phyloP scores from a whole-genome alignment of 495 filamentous ascomycete genomes.

The Corynascus novoguineensis region DNA sequence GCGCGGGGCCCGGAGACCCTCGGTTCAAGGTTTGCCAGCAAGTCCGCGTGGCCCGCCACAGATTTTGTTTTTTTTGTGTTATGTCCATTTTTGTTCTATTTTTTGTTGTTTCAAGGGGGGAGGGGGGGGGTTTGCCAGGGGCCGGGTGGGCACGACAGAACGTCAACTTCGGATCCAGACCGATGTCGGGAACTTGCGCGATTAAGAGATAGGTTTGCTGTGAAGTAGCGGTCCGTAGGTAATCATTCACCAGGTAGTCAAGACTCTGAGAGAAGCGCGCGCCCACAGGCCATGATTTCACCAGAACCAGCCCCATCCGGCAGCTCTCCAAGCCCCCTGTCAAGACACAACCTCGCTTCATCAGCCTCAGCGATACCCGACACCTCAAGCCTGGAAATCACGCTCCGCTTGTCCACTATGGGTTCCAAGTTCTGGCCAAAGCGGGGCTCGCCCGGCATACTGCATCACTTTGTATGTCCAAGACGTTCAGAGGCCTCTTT shows the following conservation, averaged over 20 bases:
- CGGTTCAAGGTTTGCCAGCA: too few species aligned
- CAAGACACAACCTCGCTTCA: not conserved
- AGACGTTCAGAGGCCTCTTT: too few species aligned
- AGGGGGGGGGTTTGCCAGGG: too few species aligned
- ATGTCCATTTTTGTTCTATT: too few species aligned
- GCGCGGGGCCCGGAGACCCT: not conserved
- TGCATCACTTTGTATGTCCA: constrained; percentile 50
- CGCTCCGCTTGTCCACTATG: constrained; percentile 25
- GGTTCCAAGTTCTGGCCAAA: constrained; percentile 50
- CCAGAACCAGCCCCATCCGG: not conserved
- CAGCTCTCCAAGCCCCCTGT: not conserved
- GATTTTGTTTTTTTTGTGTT: too few species aligned
- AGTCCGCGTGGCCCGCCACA: too few species aligned
- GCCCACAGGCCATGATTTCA: not conserved
- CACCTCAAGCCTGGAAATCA: not conserved
- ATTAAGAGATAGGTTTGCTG: not conserved
- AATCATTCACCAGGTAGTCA: not conserved
- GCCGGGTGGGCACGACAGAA: not conserved
- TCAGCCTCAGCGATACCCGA: not conserved
- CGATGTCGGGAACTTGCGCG: constrained; percentile 2
- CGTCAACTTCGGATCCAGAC: not conserved
- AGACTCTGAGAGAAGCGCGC: not conserved
- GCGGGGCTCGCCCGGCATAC: constrained; percentile 46
- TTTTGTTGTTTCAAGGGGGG: too few species aligned
- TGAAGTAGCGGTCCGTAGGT: not conserved